These are phyloP conservation scores for Penicillium verrucosum DNA, from an alignment of 2,329 filamentous ascomycete species.

Conservation along the genomic window DNA sequence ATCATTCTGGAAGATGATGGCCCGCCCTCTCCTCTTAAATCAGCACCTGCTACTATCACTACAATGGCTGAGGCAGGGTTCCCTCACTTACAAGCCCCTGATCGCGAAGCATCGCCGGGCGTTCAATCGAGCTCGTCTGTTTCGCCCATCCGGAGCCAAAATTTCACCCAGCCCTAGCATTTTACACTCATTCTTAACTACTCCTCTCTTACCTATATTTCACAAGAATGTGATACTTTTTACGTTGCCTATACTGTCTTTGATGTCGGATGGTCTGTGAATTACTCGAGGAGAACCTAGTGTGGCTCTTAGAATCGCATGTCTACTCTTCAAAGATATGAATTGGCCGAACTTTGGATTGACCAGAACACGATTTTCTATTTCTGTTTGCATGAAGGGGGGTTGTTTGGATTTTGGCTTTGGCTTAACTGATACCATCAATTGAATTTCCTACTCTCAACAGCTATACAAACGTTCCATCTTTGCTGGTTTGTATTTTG, in stretches of 20 bases:
- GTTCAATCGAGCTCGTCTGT: constrained; percentile 21
- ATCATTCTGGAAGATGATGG: constrained; percentile 31
- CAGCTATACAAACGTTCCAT: neutral
- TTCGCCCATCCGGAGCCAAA: constrained; percentile 17
- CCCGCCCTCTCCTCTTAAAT: constrained; percentile 27
- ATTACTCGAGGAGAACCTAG: neutral
- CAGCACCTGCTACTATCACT: constrained; percentile 31
- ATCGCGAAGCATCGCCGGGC: constrained; percentile 28
- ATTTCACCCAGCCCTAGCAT: constrained; percentile 12
- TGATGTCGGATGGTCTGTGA: constrained; percentile 4
- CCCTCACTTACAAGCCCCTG: constrained; percentile 13
- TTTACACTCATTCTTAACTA: constrained; percentile 5
- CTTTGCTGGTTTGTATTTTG: neutral
- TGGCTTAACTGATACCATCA: constrained; percentile 24
- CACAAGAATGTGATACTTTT: constrained; percentile 12
- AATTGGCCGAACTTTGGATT: constrained; percentile 8
- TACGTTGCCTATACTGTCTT: constrained; percentile 1
- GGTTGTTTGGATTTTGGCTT: constrained; percentile 13
- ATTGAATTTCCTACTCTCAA: constrained; percentile 13
- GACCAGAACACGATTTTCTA: constrained; percentile 6
- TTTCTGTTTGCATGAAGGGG: constrained; percentile 18
- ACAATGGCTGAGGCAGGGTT: constrained; percentile 28
- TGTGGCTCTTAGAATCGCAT: constrained; percentile 4
- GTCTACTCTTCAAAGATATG: constrained; percentile 14
- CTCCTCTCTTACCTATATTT: constrained; percentile 16